phyloP scores from a whole-genome alignment of 2,329 filamentous ascomycete genomes.

The Neofusicoccum umdonicola region DNA sequence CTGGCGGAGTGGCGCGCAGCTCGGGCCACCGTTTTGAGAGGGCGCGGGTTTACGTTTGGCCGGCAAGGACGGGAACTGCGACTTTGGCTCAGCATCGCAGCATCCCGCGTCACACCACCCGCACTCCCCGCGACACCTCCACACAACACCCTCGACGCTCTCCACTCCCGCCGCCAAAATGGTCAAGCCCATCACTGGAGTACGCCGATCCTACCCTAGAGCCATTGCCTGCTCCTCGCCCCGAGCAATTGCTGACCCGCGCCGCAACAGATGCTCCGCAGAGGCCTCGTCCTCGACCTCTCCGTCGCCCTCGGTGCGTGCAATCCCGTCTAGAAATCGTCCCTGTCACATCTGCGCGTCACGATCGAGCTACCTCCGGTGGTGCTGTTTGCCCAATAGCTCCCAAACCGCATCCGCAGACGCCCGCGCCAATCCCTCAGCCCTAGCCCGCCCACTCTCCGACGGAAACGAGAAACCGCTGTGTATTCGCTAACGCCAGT shows the following conservation, averaged over 20 bases:
- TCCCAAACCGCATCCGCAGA: background rate
- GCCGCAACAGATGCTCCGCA: constrained; percentile 59
- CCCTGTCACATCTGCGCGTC: background rate
- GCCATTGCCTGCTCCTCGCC: background rate
- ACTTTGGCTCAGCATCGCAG: background rate
- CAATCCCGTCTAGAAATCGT: background rate
- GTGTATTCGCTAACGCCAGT: background rate
- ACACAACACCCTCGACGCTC: constrained; percentile 11
- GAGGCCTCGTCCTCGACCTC: constrained; percentile 64
- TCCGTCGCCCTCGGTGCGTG: constrained; percentile 63
- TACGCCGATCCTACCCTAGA: constrained; percentile 33
- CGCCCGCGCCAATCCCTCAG: background rate
- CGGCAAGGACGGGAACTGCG: background rate
- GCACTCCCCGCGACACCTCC: background rate
- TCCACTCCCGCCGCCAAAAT: constrained; percentile 31
- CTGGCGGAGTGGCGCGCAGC: background rate
- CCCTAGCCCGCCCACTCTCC: background rate
- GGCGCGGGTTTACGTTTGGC: background rate
- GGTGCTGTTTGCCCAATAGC: background rate
- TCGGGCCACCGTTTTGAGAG: background rate
- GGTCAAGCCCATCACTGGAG: constrained; percentile 52
- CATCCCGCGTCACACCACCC: constrained; percentile 12
- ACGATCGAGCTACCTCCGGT: background rate
- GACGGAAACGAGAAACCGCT: background rate
- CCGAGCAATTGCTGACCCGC: constrained; percentile 9